Percentiles rank a stretch among this genome's conserved stretches.
phyloP scores from a whole-genome alignment of 176 grass and related monocot genomes.

The Tillandsia fasciculata region DNA sequence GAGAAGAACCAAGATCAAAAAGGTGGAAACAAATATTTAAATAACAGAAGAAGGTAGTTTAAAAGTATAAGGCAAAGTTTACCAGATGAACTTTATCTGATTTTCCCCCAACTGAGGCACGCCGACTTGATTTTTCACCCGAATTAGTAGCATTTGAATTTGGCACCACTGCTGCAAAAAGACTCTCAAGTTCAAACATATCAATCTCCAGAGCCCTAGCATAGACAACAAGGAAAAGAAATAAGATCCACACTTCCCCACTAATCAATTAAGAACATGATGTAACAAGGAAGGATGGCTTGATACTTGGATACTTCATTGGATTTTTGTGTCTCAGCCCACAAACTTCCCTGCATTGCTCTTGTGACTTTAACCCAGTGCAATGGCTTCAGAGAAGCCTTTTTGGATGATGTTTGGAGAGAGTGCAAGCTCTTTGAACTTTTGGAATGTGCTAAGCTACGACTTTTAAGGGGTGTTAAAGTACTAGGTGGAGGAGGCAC shows the following conservation, averaged over 20 bases:
- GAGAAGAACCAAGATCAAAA: not conserved
- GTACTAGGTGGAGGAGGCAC: slow-evolving; percentile 61
- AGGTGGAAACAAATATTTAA: not conserved
- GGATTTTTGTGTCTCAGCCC: slow-evolving; percentile 71
- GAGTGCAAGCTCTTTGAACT: slow-evolving; percentile 46
- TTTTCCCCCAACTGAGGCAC: slow-evolving; percentile 39
- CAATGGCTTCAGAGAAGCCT: slow-evolving; percentile 62
- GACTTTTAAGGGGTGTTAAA: slow-evolving; percentile 25
- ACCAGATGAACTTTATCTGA: slow-evolving; percentile 79
- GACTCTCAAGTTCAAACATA: slow-evolving; percentile 80
- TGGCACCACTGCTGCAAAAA: slow-evolving; percentile 76
- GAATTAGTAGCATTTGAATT: slow-evolving; percentile 30
- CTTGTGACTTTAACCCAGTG: slow-evolving; percentile 98
- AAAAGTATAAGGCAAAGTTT: slow-evolving; percentile 15
- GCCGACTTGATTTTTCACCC: slow-evolving; percentile 29
- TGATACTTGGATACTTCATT: slow-evolving; percentile 52
- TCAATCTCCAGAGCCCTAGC: slow-evolving; percentile 80
- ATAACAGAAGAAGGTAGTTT: slow-evolving; percentile 9
- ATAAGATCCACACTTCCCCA: not conserved
- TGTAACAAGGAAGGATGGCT: slow-evolving; percentile 6
- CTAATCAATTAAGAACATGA: not conserved
- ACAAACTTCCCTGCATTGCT: slow-evolving; percentile 74
- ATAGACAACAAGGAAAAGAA: not conserved
- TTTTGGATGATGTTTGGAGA: slow-evolving; percentile 49
- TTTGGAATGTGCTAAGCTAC: slow-evolving; percentile 31